phyloP scores from a whole-genome alignment of 2,329 filamentous ascomycete species.

The Beauveria rudraprayagi region DNA sequence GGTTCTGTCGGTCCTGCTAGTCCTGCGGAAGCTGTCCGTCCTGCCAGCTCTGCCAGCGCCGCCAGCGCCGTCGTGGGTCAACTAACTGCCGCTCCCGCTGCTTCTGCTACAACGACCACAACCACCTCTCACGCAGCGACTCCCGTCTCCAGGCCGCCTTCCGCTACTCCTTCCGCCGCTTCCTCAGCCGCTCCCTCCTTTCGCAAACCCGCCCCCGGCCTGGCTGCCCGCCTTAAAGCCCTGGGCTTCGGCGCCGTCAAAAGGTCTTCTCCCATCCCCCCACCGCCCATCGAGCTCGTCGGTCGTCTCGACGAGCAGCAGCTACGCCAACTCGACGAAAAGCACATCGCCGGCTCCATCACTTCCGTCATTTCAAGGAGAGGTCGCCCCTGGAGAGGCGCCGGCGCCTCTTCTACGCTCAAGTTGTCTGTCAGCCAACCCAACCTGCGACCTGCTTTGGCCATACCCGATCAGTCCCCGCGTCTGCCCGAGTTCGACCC shows the following conservation, averaged over 20 bases:
- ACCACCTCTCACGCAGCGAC: background rate
- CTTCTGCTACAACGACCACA: conserved; percentile 4
- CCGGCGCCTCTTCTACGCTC: conserved; percentile 31
- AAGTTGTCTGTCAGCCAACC: conserved; percentile 18
- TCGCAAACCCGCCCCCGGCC: conserved; percentile 55
- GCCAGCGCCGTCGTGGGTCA: background rate
- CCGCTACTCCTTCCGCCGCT: conserved; percentile 13
- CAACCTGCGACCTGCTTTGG: conserved; percentile 18
- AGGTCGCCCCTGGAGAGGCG: conserved; percentile 65
- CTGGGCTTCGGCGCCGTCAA: conserved; percentile 48
- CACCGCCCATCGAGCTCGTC: conserved; percentile 37
- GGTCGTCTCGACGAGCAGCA: conserved; percentile 65
- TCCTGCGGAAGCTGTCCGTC: no score
- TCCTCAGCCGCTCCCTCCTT: conserved; percentile 18
- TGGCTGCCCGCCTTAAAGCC: conserved; percentile 57
- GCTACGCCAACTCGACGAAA: conserved; percentile 59
- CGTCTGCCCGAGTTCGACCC: conserved; percentile 45
- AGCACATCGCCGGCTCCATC: conserved; percentile 50
- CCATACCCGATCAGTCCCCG: conserved; percentile 23
- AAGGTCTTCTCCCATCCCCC: conserved; percentile 23
- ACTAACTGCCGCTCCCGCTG: background rate
- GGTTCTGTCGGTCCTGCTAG: no score
- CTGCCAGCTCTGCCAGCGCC: background rate
- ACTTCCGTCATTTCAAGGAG: conserved; percentile 50
- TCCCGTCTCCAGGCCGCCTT: background rate